Percentiles rank a stretch among this genome's conserved stretches.
phyloP scores from a whole-genome alignment of 345 rosid species.

The Pistacia integerrima region DNA sequence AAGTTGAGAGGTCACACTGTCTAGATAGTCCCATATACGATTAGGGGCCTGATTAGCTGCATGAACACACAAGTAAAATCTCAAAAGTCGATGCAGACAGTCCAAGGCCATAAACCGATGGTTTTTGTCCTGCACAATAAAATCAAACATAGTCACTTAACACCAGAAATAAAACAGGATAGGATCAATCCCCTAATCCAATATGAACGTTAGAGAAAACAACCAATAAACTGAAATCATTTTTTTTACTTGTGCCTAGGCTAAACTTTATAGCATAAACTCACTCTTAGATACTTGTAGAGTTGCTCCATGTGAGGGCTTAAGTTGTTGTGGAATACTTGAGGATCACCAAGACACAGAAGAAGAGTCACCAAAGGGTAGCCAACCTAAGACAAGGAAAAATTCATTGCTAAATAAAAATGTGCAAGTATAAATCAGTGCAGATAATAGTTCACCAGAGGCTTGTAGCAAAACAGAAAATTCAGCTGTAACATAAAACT shows the following conservation, averaged over 20 bases:
- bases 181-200: not conserved
- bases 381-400: slow-evolving; percentile 71
- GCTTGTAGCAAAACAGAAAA: not conserved
- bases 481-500: not conserved
- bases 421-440: not conserved
- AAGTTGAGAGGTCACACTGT: slow-evolving; percentile 97
- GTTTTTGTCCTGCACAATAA: slow-evolving; percentile 81
- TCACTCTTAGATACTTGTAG: slow-evolving; percentile 93
- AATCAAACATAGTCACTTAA: slow-evolving; percentile 12
- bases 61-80: slow-evolving; percentile 93
- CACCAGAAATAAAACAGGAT: slow-evolving; percentile 5
- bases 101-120: slow-evolving; percentile 98
- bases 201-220: not conserved
- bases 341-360: slow-evolving; percentile 98
- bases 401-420: not conserved
- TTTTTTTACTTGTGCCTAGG: not conserved
- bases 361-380: slow-evolving; percentile 98
- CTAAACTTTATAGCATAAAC: slow-evolving; percentile 33
- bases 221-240: not conserved
- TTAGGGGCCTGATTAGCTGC: slow-evolving; percentile 93
- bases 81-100: slow-evolving; percentile 95
- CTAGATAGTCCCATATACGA: slow-evolving; percentile 96
- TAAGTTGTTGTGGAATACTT: slow-evolving; percentile 76
- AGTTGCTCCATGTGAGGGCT: slow-evolving; percentile 97
- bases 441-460: not conserved